These are phyloP conservation scores for Trichoderma citrinoviride DNA, from an alignment of 2,329 filamentous ascomycete genomes.

Conservation along the genomic window DNA sequence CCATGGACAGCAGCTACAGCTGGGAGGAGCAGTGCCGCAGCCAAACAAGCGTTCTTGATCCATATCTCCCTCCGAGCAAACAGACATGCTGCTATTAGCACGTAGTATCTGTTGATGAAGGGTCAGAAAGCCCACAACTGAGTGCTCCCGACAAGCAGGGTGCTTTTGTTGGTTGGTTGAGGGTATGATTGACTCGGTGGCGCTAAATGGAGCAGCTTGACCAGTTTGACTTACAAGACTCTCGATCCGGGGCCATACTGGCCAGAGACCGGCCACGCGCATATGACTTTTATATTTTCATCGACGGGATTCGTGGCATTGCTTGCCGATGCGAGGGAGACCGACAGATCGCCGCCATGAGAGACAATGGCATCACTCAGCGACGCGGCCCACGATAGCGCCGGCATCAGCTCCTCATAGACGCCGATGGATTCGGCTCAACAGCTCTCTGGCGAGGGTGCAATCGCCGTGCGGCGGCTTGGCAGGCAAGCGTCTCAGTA, in stretches of 20 bases:
- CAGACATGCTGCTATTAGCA: slow-evolving; percentile 61
- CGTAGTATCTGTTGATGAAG: slow-evolving; percentile 53
- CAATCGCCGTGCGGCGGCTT: not conserved
- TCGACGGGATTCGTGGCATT: slow-evolving; percentile 15
- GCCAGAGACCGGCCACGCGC: slow-evolving; percentile 55
- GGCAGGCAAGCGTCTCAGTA: not conserved
- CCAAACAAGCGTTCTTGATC: slow-evolving; percentile 61
- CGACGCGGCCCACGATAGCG: slow-evolving; percentile 2
- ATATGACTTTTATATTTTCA: slow-evolving; percentile 45
- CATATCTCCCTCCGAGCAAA: slow-evolving; percentile 60
- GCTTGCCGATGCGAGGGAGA: not conserved
- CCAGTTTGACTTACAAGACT: slow-evolving; percentile 42
- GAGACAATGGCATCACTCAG: slow-evolving; percentile 9
- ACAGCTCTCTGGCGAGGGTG: not conserved
- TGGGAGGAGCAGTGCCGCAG: slow-evolving; percentile 60
- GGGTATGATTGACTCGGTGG: not conserved
- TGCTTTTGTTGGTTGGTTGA: not conserved
- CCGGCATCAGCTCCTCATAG: slow-evolving; percentile 14
- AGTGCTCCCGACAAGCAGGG: not conserved
- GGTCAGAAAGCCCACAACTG: not conserved
- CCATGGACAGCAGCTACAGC: slow-evolving; percentile 63
- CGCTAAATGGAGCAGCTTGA: not conserved
- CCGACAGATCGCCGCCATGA: not conserved
- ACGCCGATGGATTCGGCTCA: not conserved
- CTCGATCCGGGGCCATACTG: slow-evolving; percentile 57